Base-by-base conservation (phyloP, 2,329 filamentous ascomycete genomes). In the Ophiocordyceps robertsii region DNA sequence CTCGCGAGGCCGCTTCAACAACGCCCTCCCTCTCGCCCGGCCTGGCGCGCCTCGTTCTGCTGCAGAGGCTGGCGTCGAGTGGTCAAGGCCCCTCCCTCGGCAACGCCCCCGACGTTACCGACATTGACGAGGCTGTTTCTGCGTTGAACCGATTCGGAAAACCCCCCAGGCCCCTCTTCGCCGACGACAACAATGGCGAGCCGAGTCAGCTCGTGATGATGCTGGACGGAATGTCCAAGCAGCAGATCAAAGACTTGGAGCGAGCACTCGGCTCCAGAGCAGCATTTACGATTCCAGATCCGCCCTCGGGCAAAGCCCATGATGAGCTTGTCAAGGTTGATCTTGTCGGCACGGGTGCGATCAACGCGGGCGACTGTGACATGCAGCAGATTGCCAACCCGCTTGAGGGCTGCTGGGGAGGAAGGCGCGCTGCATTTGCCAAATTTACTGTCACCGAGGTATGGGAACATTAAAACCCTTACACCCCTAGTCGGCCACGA, bases 91-190 rank as follows among this genome's bases (percentile, higher is more conserved):
- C 68, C 49, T 66, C 64, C 49, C 64, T 64, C 52, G 67, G 61
- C 55, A 70, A 67, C 51, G 63, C 69, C 41, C 67, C 63, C 32
- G 56, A 61, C 27, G 59, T 56, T 30, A 49, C 64, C 45, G 56
- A 64, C 38, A 41, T 52, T 21, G 63, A 70, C 44, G 67, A 74
- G 36, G 69, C 73, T 9, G 59, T 84, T 33, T 62, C 66, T 39
- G 62, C 75, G 49, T 64, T 87, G 53, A 75, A 77, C 53, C 63
- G 63, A 40, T 83, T 77, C 57, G 80, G 77, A 47, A 75, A 71
- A 47, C 54, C 62, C 29, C 59, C 70, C 7, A 51, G 62, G 42
- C 57, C 66, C 17, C 61, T 84, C 30, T 78, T 84, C 50, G 44
- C 56, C 5, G 53, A 60, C 36, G 47, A 49, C 11, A 49, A 54